Evolutionary conservation across 2,329 filamentous ascomycete genomes (phyloP).

Genomic region (Claviceps africana): DNA sequence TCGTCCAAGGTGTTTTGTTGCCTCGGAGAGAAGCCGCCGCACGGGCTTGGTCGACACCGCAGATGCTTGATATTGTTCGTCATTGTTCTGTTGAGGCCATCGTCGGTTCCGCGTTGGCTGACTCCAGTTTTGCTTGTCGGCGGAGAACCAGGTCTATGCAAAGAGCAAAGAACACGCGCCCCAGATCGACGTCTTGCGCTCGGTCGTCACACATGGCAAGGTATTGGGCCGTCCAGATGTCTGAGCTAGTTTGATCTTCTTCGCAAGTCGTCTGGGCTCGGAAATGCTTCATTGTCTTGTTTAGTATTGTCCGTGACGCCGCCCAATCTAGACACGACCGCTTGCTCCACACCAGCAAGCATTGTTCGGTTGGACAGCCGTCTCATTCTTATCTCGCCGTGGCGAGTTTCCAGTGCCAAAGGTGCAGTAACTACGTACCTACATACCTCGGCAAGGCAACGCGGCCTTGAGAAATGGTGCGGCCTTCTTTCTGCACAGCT

Average conservation of each 20-base stretch:
- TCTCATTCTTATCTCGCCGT: too few species aligned
- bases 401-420: too few species aligned
- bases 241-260: not conserved
- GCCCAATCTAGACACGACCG: not conserved
- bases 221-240: not conserved
- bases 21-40: too few species aligned
- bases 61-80: constrained; percentile 1
- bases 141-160: not conserved
- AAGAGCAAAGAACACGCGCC: too few species aligned
- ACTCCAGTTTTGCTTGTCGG: not conserved
- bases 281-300: constrained; percentile 2
- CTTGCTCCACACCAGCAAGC: not conserved
- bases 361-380: not conserved
- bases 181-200: too few species aligned
- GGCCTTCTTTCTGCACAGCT: too few species aligned
- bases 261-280: not conserved
- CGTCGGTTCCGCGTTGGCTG: too few species aligned
- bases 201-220: not conserved
- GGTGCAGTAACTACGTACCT: too few species aligned
- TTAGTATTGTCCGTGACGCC: constrained; percentile 12
- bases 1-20: too few species aligned
- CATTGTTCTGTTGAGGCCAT: not conserved
- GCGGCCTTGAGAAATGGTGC: too few species aligned
- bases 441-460: too few species aligned
- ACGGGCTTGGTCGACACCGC: not conserved